These are phyloP conservation scores for Scutellaria barbata DNA, from an alignment of 257 asterid genomes.

Conservation along the genomic window DNA sequence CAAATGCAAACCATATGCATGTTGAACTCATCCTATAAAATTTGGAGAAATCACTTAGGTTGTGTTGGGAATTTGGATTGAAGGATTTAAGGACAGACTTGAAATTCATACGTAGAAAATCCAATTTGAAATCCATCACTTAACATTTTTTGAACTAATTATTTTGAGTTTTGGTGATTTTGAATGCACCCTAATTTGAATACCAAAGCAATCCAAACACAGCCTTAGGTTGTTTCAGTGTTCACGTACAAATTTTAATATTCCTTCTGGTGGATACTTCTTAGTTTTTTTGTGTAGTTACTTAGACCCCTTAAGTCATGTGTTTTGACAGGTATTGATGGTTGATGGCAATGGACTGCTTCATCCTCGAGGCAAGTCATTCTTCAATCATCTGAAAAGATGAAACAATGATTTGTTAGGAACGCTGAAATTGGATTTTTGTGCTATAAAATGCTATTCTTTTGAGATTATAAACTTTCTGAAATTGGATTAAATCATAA, in stretches of 20 bases:
- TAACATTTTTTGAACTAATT: too few species aligned
- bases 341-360: constrained; percentile 95
- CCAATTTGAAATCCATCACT: too few species aligned
- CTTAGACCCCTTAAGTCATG: neutral
- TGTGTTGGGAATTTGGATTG: too few species aligned
- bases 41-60: neutral
- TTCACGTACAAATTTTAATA: neutral
- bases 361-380: constrained; percentile 89
- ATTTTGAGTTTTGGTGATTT: too few species aligned
- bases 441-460: constrained; percentile 1
- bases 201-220: too few species aligned
- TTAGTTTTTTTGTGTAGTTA: neutral
- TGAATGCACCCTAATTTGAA: too few species aligned
- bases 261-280: neutral
- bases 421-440: constrained; percentile 19
- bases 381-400: constrained; percentile 21
- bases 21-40: neutral
- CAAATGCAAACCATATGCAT: neutral
- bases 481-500: neutral
- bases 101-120: too few species aligned
- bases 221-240: too few species aligned
- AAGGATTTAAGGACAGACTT: too few species aligned
- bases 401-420: neutral
- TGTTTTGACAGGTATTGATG: constrained; percentile 69
- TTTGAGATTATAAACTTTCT: neutral